A percentile compares a stretch with the other conserved stretches of the same genome.
phyloP scores from a whole-genome alignment of 2,329 filamentous ascomycete genomes.

The Pseudogymnoascus sp. region DNA sequence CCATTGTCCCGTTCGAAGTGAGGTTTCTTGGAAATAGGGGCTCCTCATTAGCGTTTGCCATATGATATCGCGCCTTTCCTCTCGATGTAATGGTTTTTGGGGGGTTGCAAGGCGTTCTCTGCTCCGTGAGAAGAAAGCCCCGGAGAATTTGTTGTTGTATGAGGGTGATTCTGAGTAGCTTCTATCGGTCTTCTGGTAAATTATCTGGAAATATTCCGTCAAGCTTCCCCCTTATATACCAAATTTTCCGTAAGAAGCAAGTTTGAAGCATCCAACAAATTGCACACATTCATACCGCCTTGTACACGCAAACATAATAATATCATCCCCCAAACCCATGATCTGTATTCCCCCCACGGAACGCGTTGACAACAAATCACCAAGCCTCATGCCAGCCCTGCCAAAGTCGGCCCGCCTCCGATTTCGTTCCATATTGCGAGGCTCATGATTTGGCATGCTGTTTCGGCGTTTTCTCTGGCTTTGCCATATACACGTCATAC shows the following conservation, averaged over 20 bases:
- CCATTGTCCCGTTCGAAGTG: background rate
- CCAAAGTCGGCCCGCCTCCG: background rate
- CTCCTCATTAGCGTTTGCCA: slow-evolving; percentile 6
- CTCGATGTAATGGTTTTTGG: background rate
- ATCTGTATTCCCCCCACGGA: background rate
- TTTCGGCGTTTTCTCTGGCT: background rate
- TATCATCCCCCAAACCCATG: slow-evolving; percentile 2
- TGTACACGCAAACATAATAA: slow-evolving; percentile 6
- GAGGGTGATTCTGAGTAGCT: background rate
- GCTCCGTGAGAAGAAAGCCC: background rate
- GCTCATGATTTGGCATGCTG: slow-evolving; percentile 3
- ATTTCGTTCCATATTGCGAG: background rate
- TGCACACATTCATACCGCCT: background rate
- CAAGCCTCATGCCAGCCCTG: background rate
- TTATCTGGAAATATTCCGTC: background rate
- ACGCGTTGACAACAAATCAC: background rate
- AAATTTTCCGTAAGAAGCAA: background rate
- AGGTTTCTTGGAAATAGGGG: background rate
- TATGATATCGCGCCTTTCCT: background rate
- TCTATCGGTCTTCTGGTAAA: background rate
- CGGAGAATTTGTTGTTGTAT: background rate
- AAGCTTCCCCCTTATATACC: background rate
- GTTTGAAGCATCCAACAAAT: background rate
- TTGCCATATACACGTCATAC: slow-evolving; percentile 1
- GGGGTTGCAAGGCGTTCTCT: background rate